Percentiles rank a stretch among this genome's conserved stretches.
These are phyloP conservation scores for Phallus indusiatus DNA, from an alignment of 768 basidiomycete genomes.

Conservation along the genomic window DNA sequence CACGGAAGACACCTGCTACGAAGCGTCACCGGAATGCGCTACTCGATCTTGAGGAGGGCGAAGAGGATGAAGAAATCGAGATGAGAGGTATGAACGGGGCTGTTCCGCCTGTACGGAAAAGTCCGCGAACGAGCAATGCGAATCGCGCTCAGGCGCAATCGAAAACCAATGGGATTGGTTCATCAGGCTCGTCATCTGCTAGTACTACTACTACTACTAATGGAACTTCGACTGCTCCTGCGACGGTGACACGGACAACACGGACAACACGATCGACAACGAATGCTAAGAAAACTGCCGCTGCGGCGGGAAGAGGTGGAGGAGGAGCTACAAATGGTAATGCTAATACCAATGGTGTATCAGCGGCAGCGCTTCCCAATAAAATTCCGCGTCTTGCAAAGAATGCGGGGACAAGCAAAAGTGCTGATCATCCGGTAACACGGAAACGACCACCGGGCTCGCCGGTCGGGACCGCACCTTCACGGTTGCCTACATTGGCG, in stretches of 20 bases:
- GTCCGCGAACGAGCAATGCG: constrained; percentile 4
- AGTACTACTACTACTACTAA: background rate
- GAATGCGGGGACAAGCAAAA: constrained; percentile 41
- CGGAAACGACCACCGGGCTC: constrained; percentile 34
- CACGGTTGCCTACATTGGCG: constrained; percentile 65
- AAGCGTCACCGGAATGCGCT: constrained; percentile 48
- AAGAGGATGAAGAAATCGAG: constrained; percentile 43
- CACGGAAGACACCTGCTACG: constrained; percentile 76
- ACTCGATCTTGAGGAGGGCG: constrained; percentile 60
- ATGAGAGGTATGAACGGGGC: constrained; percentile 47
- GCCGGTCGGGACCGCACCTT: constrained; percentile 57
- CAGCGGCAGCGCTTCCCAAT: constrained; percentile 20
- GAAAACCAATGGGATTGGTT: constrained; percentile 28
- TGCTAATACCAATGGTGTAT: constrained; percentile 18
- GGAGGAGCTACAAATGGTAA: constrained; percentile 7
- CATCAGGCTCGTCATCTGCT: constrained; percentile 17
- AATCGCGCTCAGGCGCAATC: constrained; percentile 19
- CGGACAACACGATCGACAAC: constrained; percentile 68
- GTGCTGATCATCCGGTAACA: constrained; percentile 23
- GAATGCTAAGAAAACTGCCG: constrained; percentile 23
- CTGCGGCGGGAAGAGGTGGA: constrained; percentile 10
- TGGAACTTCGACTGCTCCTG: constrained; percentile 37
- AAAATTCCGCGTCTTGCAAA: constrained; percentile 32
- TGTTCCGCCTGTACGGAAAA: background rate
- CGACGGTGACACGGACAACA: constrained; percentile 64